These are phyloP conservation scores for Annulohypoxylon stygium DNA, from an alignment of 495 filamentous ascomycete genomes.

Conservation along the genomic window DNA sequence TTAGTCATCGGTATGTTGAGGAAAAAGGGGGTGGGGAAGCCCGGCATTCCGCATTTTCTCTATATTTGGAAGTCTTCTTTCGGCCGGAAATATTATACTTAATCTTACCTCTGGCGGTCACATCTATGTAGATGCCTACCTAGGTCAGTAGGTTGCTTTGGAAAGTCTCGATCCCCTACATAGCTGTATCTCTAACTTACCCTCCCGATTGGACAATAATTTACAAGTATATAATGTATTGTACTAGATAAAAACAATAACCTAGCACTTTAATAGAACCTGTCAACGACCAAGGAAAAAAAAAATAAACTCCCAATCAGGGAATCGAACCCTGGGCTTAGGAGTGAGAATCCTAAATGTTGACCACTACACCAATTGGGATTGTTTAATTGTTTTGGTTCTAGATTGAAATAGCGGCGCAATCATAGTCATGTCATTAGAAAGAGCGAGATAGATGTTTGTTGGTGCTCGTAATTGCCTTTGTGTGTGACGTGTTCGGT, in stretches of 20 bases:
- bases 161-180: no score
- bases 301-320: conserved; percentile 46
- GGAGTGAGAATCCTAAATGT: conserved; percentile 47
- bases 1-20: neutral
- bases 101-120: no score
- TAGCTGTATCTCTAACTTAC: no score
- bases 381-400: neutral
- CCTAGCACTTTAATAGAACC: neutral
- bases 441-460: neutral
- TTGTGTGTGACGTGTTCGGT: neutral
- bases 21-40: neutral
- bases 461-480: neutral
- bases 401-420: neutral
- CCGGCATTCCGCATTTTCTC: neutral
- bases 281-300: neutral
- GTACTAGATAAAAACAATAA: no score
- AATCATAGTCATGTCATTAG: neutral
- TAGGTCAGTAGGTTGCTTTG: no score
- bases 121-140: no score
- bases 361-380: conserved; percentile 48
- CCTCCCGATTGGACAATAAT: no score
- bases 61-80: no score
- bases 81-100: no score
- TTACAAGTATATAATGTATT: no score
- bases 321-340: conserved; percentile 55